Evolutionary conservation across 1,284 basidiomycete species (phyloP).

Genomic region (Leccinum huronense): DNA sequence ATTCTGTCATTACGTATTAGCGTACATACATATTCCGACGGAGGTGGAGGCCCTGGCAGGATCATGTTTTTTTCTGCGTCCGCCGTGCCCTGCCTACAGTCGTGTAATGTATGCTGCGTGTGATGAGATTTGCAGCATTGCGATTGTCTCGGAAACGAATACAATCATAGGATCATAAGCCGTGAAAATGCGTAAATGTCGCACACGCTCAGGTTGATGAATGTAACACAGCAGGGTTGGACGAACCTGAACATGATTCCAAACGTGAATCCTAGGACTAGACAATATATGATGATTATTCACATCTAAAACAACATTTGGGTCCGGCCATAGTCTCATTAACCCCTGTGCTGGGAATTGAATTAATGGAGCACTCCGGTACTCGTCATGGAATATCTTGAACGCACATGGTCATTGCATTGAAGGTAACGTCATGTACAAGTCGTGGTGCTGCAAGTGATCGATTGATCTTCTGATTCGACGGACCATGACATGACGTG

Average conservation of each 20-base stretch:
- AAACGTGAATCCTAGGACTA: too few species aligned
- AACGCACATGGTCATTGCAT: too few species aligned
- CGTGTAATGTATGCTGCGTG: neutral
- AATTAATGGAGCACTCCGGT: too few species aligned
- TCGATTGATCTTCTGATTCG: neutral
- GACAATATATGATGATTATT: too few species aligned
- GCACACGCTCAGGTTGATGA: too few species aligned
- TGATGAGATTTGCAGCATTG: neutral
- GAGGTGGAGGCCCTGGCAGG: neutral
- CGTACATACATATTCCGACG: neutral
- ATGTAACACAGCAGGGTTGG: too few species aligned
- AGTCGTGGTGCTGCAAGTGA: neutral
- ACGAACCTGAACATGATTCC: too few species aligned
- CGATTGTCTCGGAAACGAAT: neutral
- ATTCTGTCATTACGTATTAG: neutral
- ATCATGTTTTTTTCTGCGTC: neutral
- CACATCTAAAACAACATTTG: too few species aligned
- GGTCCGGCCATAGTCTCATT: too few species aligned
- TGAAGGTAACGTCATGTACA: neutral
- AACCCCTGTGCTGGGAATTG: too few species aligned
- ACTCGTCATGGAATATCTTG: too few species aligned
- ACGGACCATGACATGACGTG: neutral
- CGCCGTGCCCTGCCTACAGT: neutral
- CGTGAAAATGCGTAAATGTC: too few species aligned
- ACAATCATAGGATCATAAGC: neutral